Evolutionary conservation across 805 yeast genomes (phyloP).

Genomic region (Candida manassasensis): DNA sequence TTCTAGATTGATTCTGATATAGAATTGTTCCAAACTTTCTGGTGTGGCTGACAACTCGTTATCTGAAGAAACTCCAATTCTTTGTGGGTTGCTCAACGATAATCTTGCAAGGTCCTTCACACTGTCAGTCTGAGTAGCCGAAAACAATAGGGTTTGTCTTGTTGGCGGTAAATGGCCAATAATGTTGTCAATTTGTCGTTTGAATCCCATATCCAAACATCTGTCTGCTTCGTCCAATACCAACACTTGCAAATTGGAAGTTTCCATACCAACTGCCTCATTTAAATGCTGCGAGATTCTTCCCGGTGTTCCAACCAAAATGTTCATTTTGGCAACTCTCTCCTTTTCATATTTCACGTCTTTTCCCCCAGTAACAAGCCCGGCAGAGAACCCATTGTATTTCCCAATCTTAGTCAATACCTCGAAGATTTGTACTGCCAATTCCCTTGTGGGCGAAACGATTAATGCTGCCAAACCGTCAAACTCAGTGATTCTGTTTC

Average conservation of each 20-base stretch:
- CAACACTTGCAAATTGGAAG: slow-evolving; percentile 68
- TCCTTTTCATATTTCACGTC: slow-evolving; percentile 79
- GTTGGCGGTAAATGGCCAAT: slow-evolving; percentile 70
- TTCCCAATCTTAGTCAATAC: slow-evolving; percentile 80
- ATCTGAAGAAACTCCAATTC: slow-evolving; percentile 37
- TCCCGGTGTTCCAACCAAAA: slow-evolving; percentile 89
- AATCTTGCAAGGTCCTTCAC: slow-evolving; percentile 79
- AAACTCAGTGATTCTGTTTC: slow-evolving; percentile 69
- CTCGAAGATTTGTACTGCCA: slow-evolving; percentile 87
- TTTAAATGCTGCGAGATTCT: slow-evolving; percentile 86
- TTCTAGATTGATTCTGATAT: slow-evolving; percentile 61
- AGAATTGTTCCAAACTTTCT: slow-evolving; percentile 77
- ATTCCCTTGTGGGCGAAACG: slow-evolving; percentile 88
- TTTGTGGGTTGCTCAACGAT: slow-evolving; percentile 58
- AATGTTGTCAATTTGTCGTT: slow-evolving; percentile 75
- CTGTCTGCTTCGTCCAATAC: slow-evolving; percentile 92
- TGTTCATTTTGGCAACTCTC: slow-evolving; percentile 72
- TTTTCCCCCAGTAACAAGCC: slow-evolving; percentile 90
- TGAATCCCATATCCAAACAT: slow-evolving; percentile 91
- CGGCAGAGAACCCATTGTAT: slow-evolving; percentile 74
- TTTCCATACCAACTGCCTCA: slow-evolving; percentile 76
- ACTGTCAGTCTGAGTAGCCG: slow-evolving; percentile 86
- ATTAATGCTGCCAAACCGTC: slow-evolving; percentile 90
- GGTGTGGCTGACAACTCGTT: slow-evolving; percentile 69
- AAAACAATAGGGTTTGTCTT: slow-evolving; percentile 78